Evolutionary conservation across 1,284 basidiomycete genomes (phyloP).

Genomic region (Pseudozyma sp.): DNA sequence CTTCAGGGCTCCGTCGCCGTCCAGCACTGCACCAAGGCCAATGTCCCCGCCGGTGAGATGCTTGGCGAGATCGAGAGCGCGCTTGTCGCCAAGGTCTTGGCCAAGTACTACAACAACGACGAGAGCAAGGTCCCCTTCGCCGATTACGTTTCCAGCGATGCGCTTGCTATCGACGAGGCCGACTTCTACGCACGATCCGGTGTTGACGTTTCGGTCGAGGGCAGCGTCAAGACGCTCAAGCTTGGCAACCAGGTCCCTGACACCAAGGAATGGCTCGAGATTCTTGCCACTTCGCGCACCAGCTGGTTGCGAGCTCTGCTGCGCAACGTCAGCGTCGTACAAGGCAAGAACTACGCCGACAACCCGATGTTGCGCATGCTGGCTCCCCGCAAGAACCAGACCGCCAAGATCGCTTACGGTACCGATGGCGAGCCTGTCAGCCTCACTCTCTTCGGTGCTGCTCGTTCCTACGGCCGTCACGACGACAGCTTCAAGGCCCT

Average conservation of each 20-base stretch:
- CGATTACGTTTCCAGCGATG: constrained; percentile 83
- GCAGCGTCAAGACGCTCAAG: constrained; percentile 66
- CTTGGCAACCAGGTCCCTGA: constrained; percentile 47
- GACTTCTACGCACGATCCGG: constrained; percentile 68
- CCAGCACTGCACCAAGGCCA: constrained; percentile 85
- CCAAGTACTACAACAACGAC: constrained; percentile 84
- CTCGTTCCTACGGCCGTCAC: constrained; percentile 82
- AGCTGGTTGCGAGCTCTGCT: constrained; percentile 90
- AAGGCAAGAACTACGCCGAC: constrained; percentile 76
- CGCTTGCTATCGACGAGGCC: constrained; percentile 70
- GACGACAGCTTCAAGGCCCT: constrained; percentile 84
- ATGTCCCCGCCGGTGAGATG: constrained; percentile 92
- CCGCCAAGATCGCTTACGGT: constrained; percentile 75
- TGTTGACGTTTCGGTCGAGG: constrained; percentile 74
- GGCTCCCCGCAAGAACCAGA: constrained; percentile 82
- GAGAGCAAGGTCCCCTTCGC: constrained; percentile 80
- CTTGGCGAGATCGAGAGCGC: constrained; percentile 85
- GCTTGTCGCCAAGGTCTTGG: constrained; percentile 84
- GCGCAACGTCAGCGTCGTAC: constrained; percentile 78
- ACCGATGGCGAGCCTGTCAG: constrained; percentile 72
- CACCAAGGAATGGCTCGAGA: constrained; percentile 81
- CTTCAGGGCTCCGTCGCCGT: constrained; percentile 95
- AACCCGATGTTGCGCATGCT: constrained; percentile 91
- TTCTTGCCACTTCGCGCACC: constrained; percentile 82
- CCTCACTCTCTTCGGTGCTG: constrained; percentile 79